These are phyloP conservation scores for Leptodontidium sp. DNA, from an alignment of 2,329 filamentous ascomycete species.

Conservation along the genomic window DNA sequence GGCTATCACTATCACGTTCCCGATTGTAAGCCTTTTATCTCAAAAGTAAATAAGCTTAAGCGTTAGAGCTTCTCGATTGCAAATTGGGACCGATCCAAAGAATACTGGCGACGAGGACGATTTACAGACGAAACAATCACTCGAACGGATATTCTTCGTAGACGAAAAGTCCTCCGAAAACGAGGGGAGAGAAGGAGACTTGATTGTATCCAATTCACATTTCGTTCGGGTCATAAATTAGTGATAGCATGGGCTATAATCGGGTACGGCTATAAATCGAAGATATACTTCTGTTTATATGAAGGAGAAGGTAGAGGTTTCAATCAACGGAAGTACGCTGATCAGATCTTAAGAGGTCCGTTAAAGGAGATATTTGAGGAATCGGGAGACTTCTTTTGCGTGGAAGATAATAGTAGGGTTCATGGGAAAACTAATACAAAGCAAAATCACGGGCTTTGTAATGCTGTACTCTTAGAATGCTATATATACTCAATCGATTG, in stretches of 20 bases:
- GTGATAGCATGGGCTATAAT: constrained; percentile 28
- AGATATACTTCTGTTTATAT: constrained; percentile 26
- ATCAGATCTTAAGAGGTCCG: constrained; percentile 27
- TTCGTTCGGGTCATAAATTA: constrained; percentile 22
- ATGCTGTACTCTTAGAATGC: constrained; percentile 29
- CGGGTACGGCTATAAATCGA: constrained; percentile 30
- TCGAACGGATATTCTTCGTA: constrained; percentile 12
- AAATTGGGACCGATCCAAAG: constrained; percentile 26
- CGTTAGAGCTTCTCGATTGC: constrained; percentile 29
- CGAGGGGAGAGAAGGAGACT: constrained; percentile 22
- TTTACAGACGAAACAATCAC: constrained; percentile 27
- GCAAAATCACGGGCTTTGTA: constrained; percentile 30
- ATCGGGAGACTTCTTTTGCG: constrained; percentile 19
- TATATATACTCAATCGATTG: constrained; percentile 7
- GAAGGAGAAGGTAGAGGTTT: constrained; percentile 35
- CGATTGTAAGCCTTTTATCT: constrained; percentile 28
- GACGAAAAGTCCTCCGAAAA: neutral
- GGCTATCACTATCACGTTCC: constrained; percentile 2
- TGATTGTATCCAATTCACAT: constrained; percentile 32
- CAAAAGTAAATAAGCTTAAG: neutral
- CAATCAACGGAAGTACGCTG: constrained; percentile 32
- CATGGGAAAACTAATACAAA: constrained; percentile 29
- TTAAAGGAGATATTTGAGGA: constrained; percentile 25
- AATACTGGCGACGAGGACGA: constrained; percentile 27
- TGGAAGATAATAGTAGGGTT: constrained; percentile 19